These are phyloP conservation scores for Globisporangium orthogonon DNA, from an alignment of 352 stramenopile genomes.

Conservation along the genomic window DNA sequence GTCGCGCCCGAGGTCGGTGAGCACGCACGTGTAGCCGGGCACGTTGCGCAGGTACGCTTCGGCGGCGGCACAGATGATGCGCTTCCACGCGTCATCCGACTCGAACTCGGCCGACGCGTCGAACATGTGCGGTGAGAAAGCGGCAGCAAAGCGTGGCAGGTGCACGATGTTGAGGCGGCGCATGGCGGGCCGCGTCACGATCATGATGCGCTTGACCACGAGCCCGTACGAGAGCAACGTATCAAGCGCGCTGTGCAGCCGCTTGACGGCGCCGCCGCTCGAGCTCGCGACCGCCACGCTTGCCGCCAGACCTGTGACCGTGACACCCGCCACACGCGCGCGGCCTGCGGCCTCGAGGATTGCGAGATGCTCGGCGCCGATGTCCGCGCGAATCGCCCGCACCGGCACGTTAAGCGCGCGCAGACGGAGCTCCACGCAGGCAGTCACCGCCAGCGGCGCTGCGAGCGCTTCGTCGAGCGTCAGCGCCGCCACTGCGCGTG, in stretches of 20 bases:
- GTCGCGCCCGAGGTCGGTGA: conserved; percentile 66
- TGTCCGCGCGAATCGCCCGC: conserved; percentile 53
- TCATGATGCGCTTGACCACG: conserved; percentile 81
- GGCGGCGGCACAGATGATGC: conserved; percentile 43
- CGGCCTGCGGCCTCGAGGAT: conserved; percentile 64
- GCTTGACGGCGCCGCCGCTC: conserved; percentile 42
- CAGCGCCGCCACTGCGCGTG: background rate
- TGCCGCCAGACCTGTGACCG: conserved; percentile 35
- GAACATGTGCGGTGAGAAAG: conserved; percentile 62
- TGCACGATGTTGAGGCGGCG: conserved; percentile 76
- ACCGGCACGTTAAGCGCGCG: conserved; percentile 64
- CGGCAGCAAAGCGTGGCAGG: conserved; percentile 54
- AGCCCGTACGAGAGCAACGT: conserved; percentile 72
- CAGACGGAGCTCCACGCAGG: conserved; percentile 57
- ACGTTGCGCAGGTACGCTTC: conserved; percentile 57
- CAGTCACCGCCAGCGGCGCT: conserved; percentile 27
- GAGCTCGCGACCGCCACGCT: conserved; percentile 16
- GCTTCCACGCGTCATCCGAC: conserved; percentile 75
- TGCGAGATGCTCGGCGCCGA: conserved; percentile 48
- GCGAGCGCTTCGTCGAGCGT: conserved; percentile 6
- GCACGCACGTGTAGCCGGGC: conserved; percentile 51
- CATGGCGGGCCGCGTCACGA: conserved; percentile 52
- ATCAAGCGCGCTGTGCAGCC: conserved; percentile 69
- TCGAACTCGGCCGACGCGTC: conserved; percentile 69
- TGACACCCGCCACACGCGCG: conserved; percentile 42